A percentile compares a stretch with the other conserved stretches of the same genome.
Conservation (phyloP, 2,329 filamentous ascomycete genomes). For the Zymoseptoria passerinii region DNA sequence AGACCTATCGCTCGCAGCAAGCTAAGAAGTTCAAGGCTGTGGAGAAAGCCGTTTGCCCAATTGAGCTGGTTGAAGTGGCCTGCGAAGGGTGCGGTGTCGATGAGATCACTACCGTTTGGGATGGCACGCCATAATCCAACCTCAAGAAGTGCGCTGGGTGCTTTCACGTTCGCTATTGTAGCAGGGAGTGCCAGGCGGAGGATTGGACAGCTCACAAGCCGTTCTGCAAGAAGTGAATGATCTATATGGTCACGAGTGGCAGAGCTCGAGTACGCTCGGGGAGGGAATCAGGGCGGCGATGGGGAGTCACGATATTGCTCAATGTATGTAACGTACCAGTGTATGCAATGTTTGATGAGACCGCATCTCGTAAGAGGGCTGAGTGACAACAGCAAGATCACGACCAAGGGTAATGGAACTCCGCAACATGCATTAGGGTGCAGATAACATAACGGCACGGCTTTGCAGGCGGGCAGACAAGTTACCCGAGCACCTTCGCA, state of each 20-base stretch:
- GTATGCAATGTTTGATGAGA: too few relatives aligned
- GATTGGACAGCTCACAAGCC: slow-evolving; percentile 10
- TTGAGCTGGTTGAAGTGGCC: neutral
- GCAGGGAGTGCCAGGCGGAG: slow-evolving; percentile 2
- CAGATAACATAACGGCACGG: too few relatives aligned
- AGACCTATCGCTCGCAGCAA: slow-evolving; percentile 5
- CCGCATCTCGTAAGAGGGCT: too few relatives aligned
- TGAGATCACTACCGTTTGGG: neutral
- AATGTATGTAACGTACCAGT: too few relatives aligned
- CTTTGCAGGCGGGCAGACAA: too few relatives aligned
- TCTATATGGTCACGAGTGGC: neutral
- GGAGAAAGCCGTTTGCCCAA: slow-evolving; percentile 2
- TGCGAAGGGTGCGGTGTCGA: slow-evolving; percentile 4
- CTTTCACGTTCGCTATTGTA: slow-evolving; percentile 6
- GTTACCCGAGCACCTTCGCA: too few relatives aligned
- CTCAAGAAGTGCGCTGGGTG: slow-evolving; percentile 4
- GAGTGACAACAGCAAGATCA: too few relatives aligned
- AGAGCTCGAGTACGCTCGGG: neutral
- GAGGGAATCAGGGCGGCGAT: neutral
- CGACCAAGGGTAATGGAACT: too few relatives aligned
- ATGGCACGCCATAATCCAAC: neutral
- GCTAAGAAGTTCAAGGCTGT: neutral
- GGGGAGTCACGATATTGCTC: neutral
- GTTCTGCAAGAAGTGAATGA: slow-evolving; percentile 1
- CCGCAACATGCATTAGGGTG: too few relatives aligned